Conservation (phyloP, 1,284 basidiomycete genomes). For the Trichosporon sp. region DNA sequence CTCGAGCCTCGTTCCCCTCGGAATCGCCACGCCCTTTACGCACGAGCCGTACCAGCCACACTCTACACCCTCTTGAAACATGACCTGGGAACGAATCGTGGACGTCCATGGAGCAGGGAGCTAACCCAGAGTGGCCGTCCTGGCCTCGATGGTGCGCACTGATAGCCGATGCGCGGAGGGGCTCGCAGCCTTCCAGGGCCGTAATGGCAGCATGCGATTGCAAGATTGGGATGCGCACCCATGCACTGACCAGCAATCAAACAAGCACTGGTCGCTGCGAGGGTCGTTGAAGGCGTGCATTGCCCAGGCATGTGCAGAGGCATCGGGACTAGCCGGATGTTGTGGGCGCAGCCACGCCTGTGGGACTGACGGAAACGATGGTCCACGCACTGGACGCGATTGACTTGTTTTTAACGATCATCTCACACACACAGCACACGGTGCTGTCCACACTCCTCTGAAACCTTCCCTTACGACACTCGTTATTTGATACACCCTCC, state of each 20-base stretch:
- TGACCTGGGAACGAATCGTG: not conserved
- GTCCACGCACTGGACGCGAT: not conserved
- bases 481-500: slow-evolving; percentile 6
- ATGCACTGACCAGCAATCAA: slow-evolving; percentile 4
- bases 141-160: not conserved
- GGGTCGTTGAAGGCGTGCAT: not conserved
- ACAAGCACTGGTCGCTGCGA: not conserved
- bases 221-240: not conserved
- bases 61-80: not conserved
- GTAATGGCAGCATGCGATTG: not conserved
- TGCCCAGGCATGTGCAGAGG: not conserved
- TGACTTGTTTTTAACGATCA: slow-evolving; percentile 1
- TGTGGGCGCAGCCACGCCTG: not conserved
- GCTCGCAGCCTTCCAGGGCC: not conserved
- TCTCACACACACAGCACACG: not conserved
- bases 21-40: not conserved
- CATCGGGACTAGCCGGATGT: not conserved
- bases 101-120: not conserved
- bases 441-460: not conserved
- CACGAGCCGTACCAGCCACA: slow-evolving; percentile 2
- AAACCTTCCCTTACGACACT: not conserved
- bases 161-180: not conserved
- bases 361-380: not conserved
- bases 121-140: not conserved
- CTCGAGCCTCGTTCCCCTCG: not conserved